A percentile compares a stretch with the other conserved stretches of the same genome.
Conservation (phyloP, 768 basidiomycete species). For the Mycena latifolia region DNA sequence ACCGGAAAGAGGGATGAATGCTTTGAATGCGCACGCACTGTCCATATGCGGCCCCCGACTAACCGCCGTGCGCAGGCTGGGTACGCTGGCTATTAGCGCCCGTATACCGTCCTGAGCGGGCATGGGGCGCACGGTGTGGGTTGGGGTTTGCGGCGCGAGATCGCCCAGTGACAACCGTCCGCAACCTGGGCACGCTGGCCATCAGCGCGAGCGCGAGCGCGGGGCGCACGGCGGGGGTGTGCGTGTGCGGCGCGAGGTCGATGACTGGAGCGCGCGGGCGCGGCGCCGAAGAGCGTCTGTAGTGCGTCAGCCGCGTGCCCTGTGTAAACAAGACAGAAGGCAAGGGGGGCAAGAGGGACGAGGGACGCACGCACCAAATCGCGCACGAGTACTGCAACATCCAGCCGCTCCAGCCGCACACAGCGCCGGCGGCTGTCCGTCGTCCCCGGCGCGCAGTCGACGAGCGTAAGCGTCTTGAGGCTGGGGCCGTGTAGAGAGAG, state of each 20-base stretch:
- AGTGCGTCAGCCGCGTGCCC: slow-evolving; percentile 41
- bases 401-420: slow-evolving; percentile 60
- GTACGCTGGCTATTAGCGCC: slow-evolving; percentile 49
- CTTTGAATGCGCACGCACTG: no score
- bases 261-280: slow-evolving; percentile 45
- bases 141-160: no score
- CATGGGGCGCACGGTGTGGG: slow-evolving; percentile 34
- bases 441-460: slow-evolving; percentile 55
- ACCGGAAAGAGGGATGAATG: no score
- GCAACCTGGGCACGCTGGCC: no score
- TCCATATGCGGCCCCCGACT: slow-evolving; percentile 67
- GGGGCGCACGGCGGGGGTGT: no score
- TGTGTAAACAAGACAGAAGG: no score
- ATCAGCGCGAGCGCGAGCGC: no score
- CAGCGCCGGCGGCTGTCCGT: slow-evolving; percentile 44
- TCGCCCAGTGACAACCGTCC: no score
- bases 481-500: slow-evolving; percentile 55
- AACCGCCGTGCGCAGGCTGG: slow-evolving; percentile 58
- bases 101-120: slow-evolving; percentile 34
- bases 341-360: no score
- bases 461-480: slow-evolving; percentile 56
- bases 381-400: slow-evolving; percentile 63
- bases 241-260: no score
- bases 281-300: slow-evolving; percentile 62
- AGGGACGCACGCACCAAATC: slow-evolving; percentile 55